Evolutionary conservation across 2,329 filamentous ascomycete species (phyloP).

Genomic region (Aspergillus uvarum): DNA sequence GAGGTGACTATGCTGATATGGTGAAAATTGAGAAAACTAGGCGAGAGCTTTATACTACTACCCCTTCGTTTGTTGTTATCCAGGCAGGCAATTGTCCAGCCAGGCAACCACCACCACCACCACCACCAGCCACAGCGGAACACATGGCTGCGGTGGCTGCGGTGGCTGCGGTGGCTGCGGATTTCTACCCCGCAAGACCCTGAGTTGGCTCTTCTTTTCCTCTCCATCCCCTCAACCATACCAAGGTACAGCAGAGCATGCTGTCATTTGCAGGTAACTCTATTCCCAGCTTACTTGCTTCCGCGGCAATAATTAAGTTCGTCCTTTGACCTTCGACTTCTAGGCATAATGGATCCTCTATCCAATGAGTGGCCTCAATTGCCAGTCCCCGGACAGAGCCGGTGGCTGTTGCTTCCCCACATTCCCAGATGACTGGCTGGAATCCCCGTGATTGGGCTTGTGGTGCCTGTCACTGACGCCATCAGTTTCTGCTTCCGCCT

Average conservation of each 20-base stretch:
- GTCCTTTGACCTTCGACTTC: background rate
- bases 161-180: background rate
- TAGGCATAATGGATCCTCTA: background rate
- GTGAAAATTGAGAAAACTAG: no score
- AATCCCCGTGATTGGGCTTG: background rate
- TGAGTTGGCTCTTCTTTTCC: background rate
- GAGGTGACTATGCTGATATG: no score
- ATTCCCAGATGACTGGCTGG: background rate
- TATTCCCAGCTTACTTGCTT: background rate
- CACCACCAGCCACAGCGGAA: no score
- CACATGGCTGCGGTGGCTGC: no score
- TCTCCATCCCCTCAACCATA: background rate
- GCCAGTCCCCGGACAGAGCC: background rate
- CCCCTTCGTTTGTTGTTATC: background rate
- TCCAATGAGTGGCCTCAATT: background rate
- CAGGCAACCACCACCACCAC: no score
- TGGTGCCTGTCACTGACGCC: background rate
- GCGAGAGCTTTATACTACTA: no score
- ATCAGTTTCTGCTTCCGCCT: background rate
- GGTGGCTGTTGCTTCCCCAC: background rate
- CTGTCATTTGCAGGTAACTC: background rate
- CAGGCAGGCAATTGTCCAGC: background rate
- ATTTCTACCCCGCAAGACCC: background rate
- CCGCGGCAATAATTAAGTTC: background rate
- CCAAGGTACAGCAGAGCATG: no score